phyloP scores from a whole-genome alignment of 164 flowering plant genomes.

The Liriodendron chinense region DNA sequence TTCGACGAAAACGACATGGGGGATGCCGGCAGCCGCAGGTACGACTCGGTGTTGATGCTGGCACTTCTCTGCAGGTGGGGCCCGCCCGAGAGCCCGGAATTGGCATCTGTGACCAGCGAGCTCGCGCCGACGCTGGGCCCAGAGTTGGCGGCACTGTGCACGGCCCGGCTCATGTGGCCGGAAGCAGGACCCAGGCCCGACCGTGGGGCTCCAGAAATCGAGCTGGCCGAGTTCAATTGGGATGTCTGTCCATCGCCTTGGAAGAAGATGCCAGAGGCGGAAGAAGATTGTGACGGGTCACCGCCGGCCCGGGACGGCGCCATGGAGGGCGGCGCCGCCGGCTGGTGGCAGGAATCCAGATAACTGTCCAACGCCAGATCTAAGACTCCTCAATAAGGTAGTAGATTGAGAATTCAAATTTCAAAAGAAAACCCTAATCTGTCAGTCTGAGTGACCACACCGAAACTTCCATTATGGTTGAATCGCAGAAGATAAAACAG shows the following conservation, averaged over 20 bases:
- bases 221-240: slow-evolving; percentile 58
- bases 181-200: slow-evolving; percentile 53
- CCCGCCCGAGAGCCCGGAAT: slow-evolving; percentile 89
- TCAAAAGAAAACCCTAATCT: slow-evolving; percentile 2
- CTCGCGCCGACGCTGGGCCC: slow-evolving; percentile 95
- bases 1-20: slow-evolving; percentile 94
- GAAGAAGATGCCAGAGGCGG: slow-evolving; percentile 83
- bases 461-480: neutral
- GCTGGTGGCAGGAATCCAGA: slow-evolving; percentile 59
- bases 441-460: neutral
- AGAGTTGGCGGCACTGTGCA: slow-evolving; percentile 73
- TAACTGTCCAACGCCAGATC: slow-evolving; percentile 66
- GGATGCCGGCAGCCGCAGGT: slow-evolving; percentile 78
- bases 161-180: slow-evolving; percentile 66
- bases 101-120: slow-evolving; percentile 93
- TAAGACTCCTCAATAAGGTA: neutral
- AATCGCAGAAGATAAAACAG: neutral
- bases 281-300: slow-evolving; percentile 53
- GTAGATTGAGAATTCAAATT: neutral
- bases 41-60: slow-evolving; percentile 79
- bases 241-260: slow-evolving; percentile 81
- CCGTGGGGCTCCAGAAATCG: slow-evolving; percentile 44
- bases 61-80: slow-evolving; percentile 93
- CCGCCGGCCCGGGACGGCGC: slow-evolving; percentile 87
- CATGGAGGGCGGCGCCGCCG: slow-evolving; percentile 64